Percentiles rank a stretch among this genome's conserved stretches.
phyloP scores from a whole-genome alignment of 1,284 basidiomycete species.

The Earliella scabrosa region DNA sequence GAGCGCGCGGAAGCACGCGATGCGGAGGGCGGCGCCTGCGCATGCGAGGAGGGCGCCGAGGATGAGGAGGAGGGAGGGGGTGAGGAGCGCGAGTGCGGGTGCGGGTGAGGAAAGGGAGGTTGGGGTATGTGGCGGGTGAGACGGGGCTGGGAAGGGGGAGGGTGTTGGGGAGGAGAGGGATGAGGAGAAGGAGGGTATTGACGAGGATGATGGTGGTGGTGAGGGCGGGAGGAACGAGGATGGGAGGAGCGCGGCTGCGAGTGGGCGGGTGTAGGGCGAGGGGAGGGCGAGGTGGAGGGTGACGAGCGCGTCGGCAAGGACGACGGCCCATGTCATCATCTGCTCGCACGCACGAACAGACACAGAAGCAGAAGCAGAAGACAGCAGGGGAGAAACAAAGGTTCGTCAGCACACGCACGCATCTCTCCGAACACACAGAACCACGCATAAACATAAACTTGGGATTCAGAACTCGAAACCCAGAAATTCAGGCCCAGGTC shows the following conservation, averaged over 20 bases:
- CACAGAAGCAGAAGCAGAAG: background rate
- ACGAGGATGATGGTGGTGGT: background rate
- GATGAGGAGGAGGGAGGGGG: conserved; percentile 23
- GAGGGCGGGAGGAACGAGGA: too few relatives aligned
- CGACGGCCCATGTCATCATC: conserved; percentile 33
- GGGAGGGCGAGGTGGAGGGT: conserved; percentile 27
- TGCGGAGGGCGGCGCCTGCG: conserved; percentile 26
- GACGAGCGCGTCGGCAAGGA: conserved; percentile 29
- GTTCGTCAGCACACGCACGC: too few relatives aligned
- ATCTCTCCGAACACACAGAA: too few relatives aligned
- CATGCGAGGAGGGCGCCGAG: conserved; percentile 23
- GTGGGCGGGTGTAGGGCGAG: conserved; percentile 16
- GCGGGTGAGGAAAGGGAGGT: background rate
- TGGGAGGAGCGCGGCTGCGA: conserved; percentile 19
- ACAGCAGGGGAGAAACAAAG: too few relatives aligned
- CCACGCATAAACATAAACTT: too few relatives aligned
- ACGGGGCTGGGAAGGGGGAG: background rate
- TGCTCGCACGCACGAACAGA: conserved; percentile 1
- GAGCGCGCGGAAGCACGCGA: conserved; percentile 32
- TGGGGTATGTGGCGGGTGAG: background rate
- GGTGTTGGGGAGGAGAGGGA: background rate
- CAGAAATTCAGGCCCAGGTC: too few relatives aligned
- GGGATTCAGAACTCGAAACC: too few relatives aligned
- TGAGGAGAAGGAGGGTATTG: background rate
- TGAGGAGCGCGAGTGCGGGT: conserved; percentile 3